Evolutionary conservation across 345 rosid species (phyloP).

Genomic region (Hibiscus trionum): DNA sequence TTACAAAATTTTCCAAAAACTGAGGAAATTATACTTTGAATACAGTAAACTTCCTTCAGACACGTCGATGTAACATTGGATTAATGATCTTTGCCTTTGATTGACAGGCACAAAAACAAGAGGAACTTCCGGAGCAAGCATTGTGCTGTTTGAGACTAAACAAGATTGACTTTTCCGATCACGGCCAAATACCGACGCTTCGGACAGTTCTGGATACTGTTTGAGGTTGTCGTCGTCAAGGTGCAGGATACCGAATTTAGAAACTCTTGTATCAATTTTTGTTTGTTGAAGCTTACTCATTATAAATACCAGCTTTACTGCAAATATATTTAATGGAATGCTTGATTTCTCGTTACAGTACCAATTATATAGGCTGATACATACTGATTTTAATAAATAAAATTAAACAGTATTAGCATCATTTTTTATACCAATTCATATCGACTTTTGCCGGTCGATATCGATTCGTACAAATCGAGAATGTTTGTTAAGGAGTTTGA

Average conservation of each 20-base stretch:
- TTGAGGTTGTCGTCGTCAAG: not conserved
- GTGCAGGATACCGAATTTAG: not conserved
- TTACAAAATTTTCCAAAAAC: no score
- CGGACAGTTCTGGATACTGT: slow-evolving; percentile 37
- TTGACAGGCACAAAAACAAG: slow-evolving; percentile 84
- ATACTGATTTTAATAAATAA: not conserved
- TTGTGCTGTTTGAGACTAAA: slow-evolving; percentile 76
- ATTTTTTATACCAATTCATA: not conserved
- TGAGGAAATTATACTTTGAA: no score
- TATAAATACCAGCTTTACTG: not conserved
- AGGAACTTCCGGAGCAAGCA: slow-evolving; percentile 79
- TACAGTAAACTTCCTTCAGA: not conserved
- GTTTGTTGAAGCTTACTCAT: not conserved
- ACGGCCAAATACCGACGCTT: slow-evolving; percentile 66
- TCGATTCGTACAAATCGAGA: no score
- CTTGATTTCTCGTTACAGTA: not conserved
- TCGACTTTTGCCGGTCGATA: not conserved
- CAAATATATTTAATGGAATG: not conserved
- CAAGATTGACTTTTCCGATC: slow-evolving; percentile 78
- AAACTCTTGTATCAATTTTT: not conserved
- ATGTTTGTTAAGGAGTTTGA: no score
- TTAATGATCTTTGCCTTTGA: slow-evolving; percentile 2
- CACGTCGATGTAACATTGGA: not conserved
- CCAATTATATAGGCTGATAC: not conserved
- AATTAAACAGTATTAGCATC: not conserved